These are phyloP conservation scores for Pseudoneurospora amorphoporcata DNA, from an alignment of 495 filamentous ascomycete species.

Conservation along the genomic window DNA sequence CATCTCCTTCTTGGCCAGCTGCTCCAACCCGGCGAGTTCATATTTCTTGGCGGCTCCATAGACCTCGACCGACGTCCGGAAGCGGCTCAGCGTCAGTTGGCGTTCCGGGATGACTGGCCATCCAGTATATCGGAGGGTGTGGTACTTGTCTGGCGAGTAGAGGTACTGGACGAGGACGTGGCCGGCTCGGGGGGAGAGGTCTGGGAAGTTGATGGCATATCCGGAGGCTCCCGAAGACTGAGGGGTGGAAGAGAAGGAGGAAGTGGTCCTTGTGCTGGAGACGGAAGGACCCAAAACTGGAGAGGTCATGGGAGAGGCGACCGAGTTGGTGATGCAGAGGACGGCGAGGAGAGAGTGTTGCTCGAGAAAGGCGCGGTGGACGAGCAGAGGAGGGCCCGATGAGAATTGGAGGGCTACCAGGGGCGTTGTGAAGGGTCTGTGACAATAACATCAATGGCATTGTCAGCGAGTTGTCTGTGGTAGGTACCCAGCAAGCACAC, in stretches of 20 bases:
- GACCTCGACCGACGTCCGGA: slow-evolving; percentile 4
- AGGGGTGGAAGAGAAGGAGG: not conserved
- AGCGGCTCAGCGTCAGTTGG: not conserved
- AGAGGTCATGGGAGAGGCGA: not conserved
- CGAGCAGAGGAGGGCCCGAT: slow-evolving; percentile 3
- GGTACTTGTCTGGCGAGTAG: slow-evolving; percentile 5
- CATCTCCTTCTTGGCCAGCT: slow-evolving; percentile 6
- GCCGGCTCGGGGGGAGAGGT: slow-evolving; percentile 11
- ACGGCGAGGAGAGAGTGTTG: slow-evolving; percentile 5
- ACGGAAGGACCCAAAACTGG: not conserved
- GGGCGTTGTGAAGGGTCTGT: slow-evolving; percentile 17
- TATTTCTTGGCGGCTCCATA: slow-evolving; percentile 6
- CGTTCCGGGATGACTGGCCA: not conserved
- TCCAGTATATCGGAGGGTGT: not conserved
- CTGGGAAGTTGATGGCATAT: not conserved
- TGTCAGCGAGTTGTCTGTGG: not conserved
- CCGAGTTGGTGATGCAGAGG: not conserved
- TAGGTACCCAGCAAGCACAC: not conserved
- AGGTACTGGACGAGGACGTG: slow-evolving; percentile 23
- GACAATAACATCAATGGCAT: no score
- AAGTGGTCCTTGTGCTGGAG: not conserved
- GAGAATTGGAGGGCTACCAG: slow-evolving; percentile 9
- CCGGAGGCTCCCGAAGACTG: not conserved
- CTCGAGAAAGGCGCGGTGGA: slow-evolving; percentile 9
- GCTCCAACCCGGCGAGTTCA: slow-evolving; percentile 8